These are phyloP conservation scores for Boletus rufocinnamomeus DNA, from an alignment of 768 basidiomycete species.

Conservation along the genomic window DNA sequence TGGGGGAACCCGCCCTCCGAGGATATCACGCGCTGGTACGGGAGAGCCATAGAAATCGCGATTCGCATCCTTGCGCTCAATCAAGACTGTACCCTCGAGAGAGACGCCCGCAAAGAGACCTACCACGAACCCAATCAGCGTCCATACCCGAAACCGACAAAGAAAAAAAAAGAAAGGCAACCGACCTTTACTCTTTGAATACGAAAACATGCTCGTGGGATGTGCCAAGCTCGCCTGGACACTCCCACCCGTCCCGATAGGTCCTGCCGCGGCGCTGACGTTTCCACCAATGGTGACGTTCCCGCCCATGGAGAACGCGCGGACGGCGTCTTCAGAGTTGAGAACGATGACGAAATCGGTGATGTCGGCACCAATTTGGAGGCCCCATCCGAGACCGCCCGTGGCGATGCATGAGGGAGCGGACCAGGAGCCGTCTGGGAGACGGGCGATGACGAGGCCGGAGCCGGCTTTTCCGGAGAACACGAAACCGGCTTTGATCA, in stretches of 20 bases:
- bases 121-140: slow-evolving; percentile 27
- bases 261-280: slow-evolving; percentile 83
- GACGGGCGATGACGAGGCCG: slow-evolving; percentile 87
- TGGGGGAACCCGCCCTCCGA: slow-evolving; percentile 93
- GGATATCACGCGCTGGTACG: slow-evolving; percentile 86
- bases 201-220: slow-evolving; percentile 97
- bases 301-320: slow-evolving; percentile 92
- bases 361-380: slow-evolving; percentile 95
- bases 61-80: slow-evolving; percentile 96
- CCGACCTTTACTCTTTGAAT: slow-evolving; percentile 92
- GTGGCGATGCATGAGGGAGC: slow-evolving; percentile 98
- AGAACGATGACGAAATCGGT: slow-evolving; percentile 96
- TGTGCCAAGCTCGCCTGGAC: slow-evolving; percentile 86
- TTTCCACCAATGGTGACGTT: slow-evolving; percentile 96
- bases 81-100: slow-evolving; percentile 90
- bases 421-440: slow-evolving; percentile 95
- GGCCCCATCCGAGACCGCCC: slow-evolving; percentile 91
- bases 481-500: slow-evolving; percentile 91
- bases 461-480: slow-evolving; percentile 95
- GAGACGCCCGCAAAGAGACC: slow-evolving; percentile 95
- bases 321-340: slow-evolving; percentile 94
- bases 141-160: not conserved
- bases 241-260: slow-evolving; percentile 92
- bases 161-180: not conserved
- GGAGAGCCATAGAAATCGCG: slow-evolving; percentile 94